Conservation (phyloP, 352 stramenopile genomes). For the Paralagenidium karlingii region DNA sequence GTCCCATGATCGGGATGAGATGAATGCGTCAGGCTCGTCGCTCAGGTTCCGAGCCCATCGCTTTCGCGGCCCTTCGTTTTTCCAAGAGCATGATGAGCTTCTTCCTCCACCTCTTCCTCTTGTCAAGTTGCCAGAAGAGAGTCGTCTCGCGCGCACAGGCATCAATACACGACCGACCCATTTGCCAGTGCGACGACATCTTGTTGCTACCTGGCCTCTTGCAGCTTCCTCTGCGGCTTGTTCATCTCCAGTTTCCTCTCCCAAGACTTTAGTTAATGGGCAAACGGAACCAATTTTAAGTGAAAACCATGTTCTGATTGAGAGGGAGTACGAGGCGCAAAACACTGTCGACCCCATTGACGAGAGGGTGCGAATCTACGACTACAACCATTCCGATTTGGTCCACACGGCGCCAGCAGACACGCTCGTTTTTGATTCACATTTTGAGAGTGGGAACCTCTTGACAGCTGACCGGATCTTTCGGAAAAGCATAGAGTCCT, state of each 20-base stretch:
- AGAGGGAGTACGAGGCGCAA: conserved; percentile 17
- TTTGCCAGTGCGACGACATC: conserved; percentile 31
- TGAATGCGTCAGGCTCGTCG: too few relatives aligned
- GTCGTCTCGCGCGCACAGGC: conserved; percentile 22
- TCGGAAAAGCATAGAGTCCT: conserved; percentile 7
- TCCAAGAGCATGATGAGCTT: conserved; percentile 20
- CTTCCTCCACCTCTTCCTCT: conserved; percentile 44
- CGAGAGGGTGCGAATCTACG: conserved; percentile 40
- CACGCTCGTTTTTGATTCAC: conserved; percentile 55
- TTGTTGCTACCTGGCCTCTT: conserved; percentile 4
- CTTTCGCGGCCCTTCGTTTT: too few relatives aligned
- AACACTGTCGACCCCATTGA: conserved; percentile 4
- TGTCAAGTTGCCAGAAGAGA: conserved; percentile 40
- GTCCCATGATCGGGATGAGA: too few relatives aligned
- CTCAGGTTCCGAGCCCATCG: too few relatives aligned
- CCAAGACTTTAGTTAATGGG: too few relatives aligned
- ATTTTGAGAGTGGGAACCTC: conserved; percentile 71
- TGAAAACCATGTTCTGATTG: conserved; percentile 23
- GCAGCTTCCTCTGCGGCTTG: background rate
- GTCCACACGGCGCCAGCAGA: conserved; percentile 20
- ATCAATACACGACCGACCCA: conserved; percentile 20
- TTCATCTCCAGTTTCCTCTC: background rate
- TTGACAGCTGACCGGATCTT: conserved; percentile 42
- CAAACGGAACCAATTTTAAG: conserved; percentile 22
- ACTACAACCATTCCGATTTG: conserved; percentile 48